Evolutionary conservation across 805 yeast genomes (phyloP), one percentile per base, ranked within the genome.

Genomic region (Saccharomycopsis amapae): DNA sequence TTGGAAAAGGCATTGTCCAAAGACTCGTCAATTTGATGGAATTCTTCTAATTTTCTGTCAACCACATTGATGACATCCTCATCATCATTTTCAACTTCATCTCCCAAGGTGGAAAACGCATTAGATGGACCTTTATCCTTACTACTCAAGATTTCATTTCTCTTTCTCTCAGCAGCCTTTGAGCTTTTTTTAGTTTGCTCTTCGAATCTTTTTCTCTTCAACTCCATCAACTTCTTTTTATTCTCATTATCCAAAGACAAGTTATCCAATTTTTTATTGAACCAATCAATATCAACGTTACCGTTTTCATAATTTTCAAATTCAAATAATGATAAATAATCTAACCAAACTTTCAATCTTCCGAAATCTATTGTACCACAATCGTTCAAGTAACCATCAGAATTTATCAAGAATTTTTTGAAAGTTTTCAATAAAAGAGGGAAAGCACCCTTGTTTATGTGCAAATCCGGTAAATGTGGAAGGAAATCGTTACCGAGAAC

Each of bases 401-500:
- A 65, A 51, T 73, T 74, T 54, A 74, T 72, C 59, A 93, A 69
- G 23, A 89, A 78, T 57, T 78, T 79, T 62, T 89, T 93, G 67
- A 93, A 93, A 13, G 96, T 82, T 52, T 81, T 86, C 55, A 93
- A 71, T 57, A 93, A 71, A 25, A 88, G 74, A n/a, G 97, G 96
- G 68, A 93, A 85, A 0, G 97, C 98, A 55, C 97, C 97, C 56
- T 89, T 93, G 60, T 88, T 89, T 54, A 93, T 74, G 61, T 86
- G 89, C 55, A 93, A 71, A 63, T 89, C 95, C 0, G 99, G 98
- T 56, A 94, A 74, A 61, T 93, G 86, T 22, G 99, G 98, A 59
- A 93, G 73, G 79, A 93, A 93, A 73, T 93, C 99, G 60, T 93
- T 93, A 57, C 99, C 99, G 56, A 93, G 86, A 51, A 93, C 95